Percentiles rank a stretch among this genome's conserved stretches.
Conservation (phyloP, 1,284 basidiomycete genomes). For the Ganoderma boninense region DNA sequence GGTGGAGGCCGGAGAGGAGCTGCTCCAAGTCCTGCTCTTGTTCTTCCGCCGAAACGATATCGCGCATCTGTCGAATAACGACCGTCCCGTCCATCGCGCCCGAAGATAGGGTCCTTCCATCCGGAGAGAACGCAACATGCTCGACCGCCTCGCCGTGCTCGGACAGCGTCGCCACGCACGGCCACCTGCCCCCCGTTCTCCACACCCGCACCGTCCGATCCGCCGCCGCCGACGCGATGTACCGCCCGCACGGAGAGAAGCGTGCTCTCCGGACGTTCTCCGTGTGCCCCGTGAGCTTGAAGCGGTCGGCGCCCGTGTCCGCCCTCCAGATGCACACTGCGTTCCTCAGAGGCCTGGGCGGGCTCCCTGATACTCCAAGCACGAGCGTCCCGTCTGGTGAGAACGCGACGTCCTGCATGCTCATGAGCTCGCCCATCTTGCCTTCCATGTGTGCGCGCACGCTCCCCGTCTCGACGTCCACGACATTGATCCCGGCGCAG, state of each 20-base stretch:
- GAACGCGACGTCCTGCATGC: neutral
- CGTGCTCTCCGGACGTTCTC: neutral
- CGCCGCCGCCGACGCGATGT: neutral
- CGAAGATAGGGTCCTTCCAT: neutral
- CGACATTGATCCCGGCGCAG: neutral
- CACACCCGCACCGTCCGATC: neutral
- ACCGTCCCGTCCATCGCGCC: neutral
- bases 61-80: neutral
- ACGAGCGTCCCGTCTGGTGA: constrained; percentile 4
- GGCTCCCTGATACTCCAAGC: too few relatives aligned
- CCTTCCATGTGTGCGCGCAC: too few relatives aligned
- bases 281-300: neutral
- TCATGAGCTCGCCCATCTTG: too few relatives aligned
- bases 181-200: neutral
- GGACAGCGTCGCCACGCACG: neutral
- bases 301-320: neutral
- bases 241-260: constrained; percentile 3
- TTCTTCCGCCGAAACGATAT: neutral
- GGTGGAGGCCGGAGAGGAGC: too few relatives aligned
- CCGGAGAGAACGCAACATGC: constrained; percentile 1
- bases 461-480: neutral
- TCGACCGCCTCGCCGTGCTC: too few relatives aligned
- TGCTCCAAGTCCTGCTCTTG: neutral
- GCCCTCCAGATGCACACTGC: neutral
- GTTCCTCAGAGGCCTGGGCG: too few relatives aligned